A percentile compares a stretch with the other conserved stretches of the same genome.
These are phyloP conservation scores for Cotoneaster glaucophyllus DNA, from an alignment of 306 rosid genomes.

Conservation along the genomic window DNA sequence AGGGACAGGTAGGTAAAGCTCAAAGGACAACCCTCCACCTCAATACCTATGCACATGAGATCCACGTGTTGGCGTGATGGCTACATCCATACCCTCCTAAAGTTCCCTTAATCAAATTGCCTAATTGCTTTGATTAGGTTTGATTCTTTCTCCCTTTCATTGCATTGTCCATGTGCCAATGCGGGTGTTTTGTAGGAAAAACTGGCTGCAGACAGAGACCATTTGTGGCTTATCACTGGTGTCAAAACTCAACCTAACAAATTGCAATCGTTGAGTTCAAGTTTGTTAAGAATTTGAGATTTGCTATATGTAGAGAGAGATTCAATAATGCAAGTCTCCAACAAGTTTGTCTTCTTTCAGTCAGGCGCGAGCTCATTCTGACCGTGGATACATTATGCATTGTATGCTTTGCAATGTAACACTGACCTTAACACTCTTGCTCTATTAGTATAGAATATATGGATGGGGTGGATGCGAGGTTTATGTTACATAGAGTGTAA, in stretches of 20 bases:
- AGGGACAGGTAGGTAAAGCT: conserved; percentile 47
- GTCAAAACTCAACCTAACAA: conserved; percentile 14
- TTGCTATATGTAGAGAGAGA: neutral
- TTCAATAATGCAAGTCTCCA: neutral
- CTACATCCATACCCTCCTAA: conserved; percentile 11
- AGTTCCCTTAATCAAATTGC: conserved; percentile 9
- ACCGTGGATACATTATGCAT: neutral
- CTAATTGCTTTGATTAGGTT: neutral
- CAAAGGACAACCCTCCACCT: conserved; percentile 31
- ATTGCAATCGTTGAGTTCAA: neutral
- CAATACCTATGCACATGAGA: conserved; percentile 66
- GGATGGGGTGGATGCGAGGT: too few species aligned
- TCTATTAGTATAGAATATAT: too few species aligned
- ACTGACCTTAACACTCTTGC: too few species aligned
- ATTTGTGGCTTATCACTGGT: neutral
- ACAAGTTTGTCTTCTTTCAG: too few species aligned
- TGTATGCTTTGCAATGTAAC: too few species aligned
- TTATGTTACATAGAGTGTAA: too few species aligned
- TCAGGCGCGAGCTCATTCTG: fast-evolving
- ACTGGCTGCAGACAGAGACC: conserved; percentile 12
- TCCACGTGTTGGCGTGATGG: conserved; percentile 53
- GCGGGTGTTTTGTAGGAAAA: conserved; percentile 4
- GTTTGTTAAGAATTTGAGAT: neutral
- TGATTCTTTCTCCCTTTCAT: neutral
- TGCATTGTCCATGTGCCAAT: conserved; percentile 25